Conservation (phyloP, 2,329 filamentous ascomycete species). For the Ophioceras dolichostomum region DNA sequence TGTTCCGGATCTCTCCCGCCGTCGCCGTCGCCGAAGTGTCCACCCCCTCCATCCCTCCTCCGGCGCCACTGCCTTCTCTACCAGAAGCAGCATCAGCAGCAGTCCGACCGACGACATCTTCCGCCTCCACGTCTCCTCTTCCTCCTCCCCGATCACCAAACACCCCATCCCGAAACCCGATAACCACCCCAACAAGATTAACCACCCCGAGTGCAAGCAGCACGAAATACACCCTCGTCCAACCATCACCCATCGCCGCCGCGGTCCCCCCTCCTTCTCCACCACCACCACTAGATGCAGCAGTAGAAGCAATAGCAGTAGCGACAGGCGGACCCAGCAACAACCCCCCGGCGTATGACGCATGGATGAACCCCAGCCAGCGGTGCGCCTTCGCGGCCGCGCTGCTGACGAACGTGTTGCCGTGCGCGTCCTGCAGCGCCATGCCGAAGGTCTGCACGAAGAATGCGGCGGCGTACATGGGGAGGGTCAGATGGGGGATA, state of each 20-base stretch:
- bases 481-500: slow-evolving; percentile 43
- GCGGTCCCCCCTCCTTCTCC: slow-evolving; percentile 12
- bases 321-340: slow-evolving; percentile 43
- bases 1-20: slow-evolving; percentile 17
- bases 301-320: slow-evolving; percentile 34
- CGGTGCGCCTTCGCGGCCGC: slow-evolving; percentile 37
- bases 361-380: slow-evolving; percentile 53
- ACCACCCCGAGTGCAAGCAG: slow-evolving; percentile 37
- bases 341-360: slow-evolving; percentile 46
- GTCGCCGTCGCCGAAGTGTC: slow-evolving; percentile 8
- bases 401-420: slow-evolving; percentile 49
- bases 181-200: slow-evolving; percentile 32
- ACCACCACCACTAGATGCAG: too few species aligned
- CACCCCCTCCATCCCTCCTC: slow-evolving; percentile 5
- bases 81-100: too few species aligned
- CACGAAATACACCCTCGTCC: slow-evolving; percentile 45
- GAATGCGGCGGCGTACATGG: slow-evolving; percentile 44
- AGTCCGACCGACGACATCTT: too few species aligned
- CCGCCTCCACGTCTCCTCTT: too few species aligned
- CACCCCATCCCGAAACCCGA: slow-evolving; percentile 37
- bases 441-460: slow-evolving; percentile 46
- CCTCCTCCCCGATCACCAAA: too few species aligned
- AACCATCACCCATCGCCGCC: slow-evolving; percentile 20
- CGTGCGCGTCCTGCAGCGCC: slow-evolving; percentile 51
- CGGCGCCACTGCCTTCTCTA: too few species aligned